Percentiles rank a stretch among this genome's conserved stretches.
These are phyloP conservation scores for Penicillium lividum DNA, from an alignment of 495 filamentous ascomycete genomes.

Conservation along the genomic window DNA sequence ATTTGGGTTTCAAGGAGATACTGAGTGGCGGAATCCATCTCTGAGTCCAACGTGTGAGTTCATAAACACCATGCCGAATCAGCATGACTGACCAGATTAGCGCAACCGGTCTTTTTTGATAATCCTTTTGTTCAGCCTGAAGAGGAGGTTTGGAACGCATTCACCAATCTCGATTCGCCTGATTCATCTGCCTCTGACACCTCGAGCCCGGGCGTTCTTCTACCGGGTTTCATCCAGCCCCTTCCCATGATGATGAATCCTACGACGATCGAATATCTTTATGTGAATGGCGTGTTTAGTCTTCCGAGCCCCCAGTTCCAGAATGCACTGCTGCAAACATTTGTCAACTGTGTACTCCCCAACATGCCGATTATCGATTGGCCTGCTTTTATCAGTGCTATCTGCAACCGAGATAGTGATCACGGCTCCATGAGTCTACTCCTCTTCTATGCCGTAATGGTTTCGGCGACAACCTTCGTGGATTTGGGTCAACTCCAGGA, in stretches of 20 bases:
- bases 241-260: constrained; percentile 16
- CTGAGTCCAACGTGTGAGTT: constrained; percentile 1
- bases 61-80: not conserved
- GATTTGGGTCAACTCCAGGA: constrained; percentile 17
- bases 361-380: constrained; percentile 25
- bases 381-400: constrained; percentile 12
- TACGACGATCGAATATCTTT: constrained; percentile 17
- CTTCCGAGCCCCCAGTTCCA: constrained; percentile 17
- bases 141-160: constrained; percentile 20
- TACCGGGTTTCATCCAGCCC: constrained; percentile 24
- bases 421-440: constrained; percentile 23
- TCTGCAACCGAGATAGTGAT: constrained; percentile 10
- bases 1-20: not conserved
- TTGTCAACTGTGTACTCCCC: constrained; percentile 22
- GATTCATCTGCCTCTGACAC: not conserved
- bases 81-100: not conserved
- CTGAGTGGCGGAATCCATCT: not conserved
- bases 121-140: constrained; percentile 5
- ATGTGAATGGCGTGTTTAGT: constrained; percentile 17
- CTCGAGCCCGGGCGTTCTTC: not conserved
- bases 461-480: constrained; percentile 23
- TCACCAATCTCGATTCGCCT: constrained; percentile 16
- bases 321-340: constrained; percentile 21
- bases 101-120: not conserved
- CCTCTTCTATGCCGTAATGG: constrained; percentile 23